Percentiles rank a stretch among this genome's conserved stretches.
These are phyloP conservation scores for Mucor indicus DNA, from an alignment of 371 early-diverging fungal species.

Conservation along the genomic window DNA sequence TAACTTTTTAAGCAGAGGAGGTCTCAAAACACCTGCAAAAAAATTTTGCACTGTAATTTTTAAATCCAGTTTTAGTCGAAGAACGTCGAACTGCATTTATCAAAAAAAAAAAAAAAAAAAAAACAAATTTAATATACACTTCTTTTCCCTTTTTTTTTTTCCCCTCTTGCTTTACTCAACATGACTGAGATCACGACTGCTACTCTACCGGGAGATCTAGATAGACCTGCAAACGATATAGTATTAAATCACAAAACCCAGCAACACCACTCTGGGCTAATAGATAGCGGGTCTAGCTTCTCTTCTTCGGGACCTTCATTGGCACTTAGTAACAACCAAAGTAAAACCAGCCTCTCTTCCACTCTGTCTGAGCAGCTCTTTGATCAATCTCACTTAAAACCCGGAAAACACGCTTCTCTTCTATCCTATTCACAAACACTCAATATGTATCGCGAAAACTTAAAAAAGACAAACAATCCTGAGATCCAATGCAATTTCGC, in stretches of 20 bases:
- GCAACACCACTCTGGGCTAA: not conserved
- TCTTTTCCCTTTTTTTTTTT: not conserved
- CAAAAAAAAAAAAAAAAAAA: no score
- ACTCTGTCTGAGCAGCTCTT: constrained; percentile 22
- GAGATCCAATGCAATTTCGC: constrained; percentile 76
- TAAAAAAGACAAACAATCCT: constrained; percentile 70
- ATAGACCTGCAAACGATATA: not conserved
- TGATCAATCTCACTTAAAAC: constrained; percentile 57
- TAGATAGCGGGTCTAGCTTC: not conserved
- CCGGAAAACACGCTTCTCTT: constrained; percentile 53
- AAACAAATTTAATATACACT: not conserved
- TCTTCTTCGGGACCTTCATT: not conserved
- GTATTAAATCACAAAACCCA: not conserved
- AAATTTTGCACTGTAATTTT: no score
- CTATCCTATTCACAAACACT: constrained; percentile 64
- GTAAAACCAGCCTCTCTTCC: not conserved
- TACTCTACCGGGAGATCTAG: not conserved
- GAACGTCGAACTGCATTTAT: no score
- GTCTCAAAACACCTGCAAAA: no score
- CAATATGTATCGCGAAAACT: constrained; percentile 73
- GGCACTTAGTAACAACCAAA: not conserved
- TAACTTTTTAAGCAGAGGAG: no score
- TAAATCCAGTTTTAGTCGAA: no score
- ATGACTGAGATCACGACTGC: not conserved
- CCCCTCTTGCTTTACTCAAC: not conserved